A percentile compares a stretch with the other conserved stretches of the same genome.
phyloP scores from a whole-genome alignment of 148 eudicot species.

The Rhododendron mucronatum region DNA sequence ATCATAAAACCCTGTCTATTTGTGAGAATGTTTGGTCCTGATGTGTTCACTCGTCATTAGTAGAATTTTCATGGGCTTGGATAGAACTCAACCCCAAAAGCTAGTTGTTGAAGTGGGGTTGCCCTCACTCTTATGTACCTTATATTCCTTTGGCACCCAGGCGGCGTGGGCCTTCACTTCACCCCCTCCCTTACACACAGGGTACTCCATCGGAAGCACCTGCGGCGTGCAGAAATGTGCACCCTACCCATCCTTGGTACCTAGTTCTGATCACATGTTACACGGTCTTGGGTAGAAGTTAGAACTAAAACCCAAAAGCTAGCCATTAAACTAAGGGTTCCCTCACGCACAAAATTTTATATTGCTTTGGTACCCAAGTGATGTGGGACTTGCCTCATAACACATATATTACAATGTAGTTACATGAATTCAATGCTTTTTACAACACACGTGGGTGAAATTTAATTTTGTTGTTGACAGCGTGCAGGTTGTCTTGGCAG shows the following conservation, averaged over 20 bases:
- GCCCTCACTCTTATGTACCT: neutral
- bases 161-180: neutral
- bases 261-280: neutral
- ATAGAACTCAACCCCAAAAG: neutral
- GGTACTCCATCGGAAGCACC: neutral
- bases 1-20: neutral
- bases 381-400: neutral
- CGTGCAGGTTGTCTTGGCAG: slow-evolving; percentile 86
- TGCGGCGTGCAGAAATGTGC: neutral
- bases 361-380: neutral
- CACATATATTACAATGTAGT: neutral
- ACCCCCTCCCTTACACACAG: neutral
- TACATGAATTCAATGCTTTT: neutral
- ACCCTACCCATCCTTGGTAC: neutral
- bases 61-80: neutral
- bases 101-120: neutral
- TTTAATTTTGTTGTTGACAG: slow-evolving; percentile 35
- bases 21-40: neutral
- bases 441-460: neutral
- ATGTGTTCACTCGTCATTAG: neutral
- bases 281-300: neutral
- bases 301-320: neutral
- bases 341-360: neutral
- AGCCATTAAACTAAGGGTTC: neutral
- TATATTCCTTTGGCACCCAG: neutral